These are phyloP conservation scores for Flaveria robusta DNA, from an alignment of 129 eudicot species.

Conservation along the genomic window DNA sequence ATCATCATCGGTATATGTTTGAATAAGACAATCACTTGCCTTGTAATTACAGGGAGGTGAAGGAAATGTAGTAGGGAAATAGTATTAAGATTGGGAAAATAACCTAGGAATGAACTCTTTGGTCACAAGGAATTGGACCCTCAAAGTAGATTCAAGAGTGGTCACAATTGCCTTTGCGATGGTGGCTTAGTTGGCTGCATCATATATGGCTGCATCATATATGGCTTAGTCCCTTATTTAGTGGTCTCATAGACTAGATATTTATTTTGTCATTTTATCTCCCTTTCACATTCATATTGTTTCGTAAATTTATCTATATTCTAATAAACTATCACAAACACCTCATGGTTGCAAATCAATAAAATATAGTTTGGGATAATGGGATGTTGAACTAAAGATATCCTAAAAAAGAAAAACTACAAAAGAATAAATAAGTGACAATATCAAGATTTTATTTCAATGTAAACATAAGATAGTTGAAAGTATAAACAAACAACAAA, in stretches of 20 bases:
- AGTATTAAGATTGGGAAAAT: too few relatives aligned
- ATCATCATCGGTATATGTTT: too few relatives aligned
- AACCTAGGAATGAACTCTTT: too few relatives aligned
- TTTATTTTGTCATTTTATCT: not conserved
- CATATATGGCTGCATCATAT: too few relatives aligned
- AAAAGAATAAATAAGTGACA: not conserved
- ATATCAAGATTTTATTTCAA: not conserved
- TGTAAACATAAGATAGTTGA: not conserved
- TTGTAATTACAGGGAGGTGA: too few relatives aligned
- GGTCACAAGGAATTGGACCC: too few relatives aligned
- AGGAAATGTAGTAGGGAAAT: too few relatives aligned
- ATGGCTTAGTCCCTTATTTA: not conserved
- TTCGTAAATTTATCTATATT: not conserved
- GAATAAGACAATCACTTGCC: too few relatives aligned
- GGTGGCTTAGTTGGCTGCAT: too few relatives aligned
- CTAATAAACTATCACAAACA: not conserved
- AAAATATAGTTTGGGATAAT: not conserved
- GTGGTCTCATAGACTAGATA: not conserved
- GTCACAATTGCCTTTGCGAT: too few relatives aligned
- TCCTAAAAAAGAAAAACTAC: not conserved
- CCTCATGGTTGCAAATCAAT: not conserved
- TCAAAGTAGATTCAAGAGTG: too few relatives aligned
- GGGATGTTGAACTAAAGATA: not conserved
- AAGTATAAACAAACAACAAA: not conserved
- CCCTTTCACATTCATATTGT: not conserved